Percentiles rank a stretch among this genome's conserved stretches.
Evolutionary conservation across 495 filamentous ascomycete species (phyloP).

Genomic region (Massariosphaeria phaeospora): DNA sequence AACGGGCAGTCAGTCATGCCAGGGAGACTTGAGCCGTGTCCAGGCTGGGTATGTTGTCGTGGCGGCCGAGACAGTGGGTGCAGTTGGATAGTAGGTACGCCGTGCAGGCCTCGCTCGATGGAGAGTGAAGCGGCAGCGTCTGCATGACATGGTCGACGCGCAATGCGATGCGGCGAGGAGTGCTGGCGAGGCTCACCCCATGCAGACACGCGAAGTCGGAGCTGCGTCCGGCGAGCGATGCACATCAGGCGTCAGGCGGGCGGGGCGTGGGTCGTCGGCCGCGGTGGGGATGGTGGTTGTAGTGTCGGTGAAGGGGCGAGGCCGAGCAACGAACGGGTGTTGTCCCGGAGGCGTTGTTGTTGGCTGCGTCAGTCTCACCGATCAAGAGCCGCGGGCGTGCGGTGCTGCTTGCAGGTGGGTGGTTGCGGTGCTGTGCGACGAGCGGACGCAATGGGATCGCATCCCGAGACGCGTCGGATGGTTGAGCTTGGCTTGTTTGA

Average conservation of each 20-base stretch:
- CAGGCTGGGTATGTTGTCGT: no score
- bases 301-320: neutral
- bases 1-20: no score
- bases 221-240: no score
- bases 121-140: neutral
- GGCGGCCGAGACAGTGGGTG: no score
- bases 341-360: neutral
- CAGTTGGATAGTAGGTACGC: no score
- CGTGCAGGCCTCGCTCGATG: no score
- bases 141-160: neutral
- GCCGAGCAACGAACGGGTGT: neutral
- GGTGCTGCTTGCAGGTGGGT: neutral
- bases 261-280: neutral
- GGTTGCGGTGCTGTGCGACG: conserved; percentile 11
- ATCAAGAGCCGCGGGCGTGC: neutral
- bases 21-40: no score
- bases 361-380: neutral
- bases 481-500: no score
- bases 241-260: no score
- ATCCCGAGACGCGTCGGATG: conserved; percentile 5
- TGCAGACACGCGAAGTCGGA: no score
- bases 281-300: no score
- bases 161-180: neutral
- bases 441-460: conserved; percentile 1
- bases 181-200: no score